phyloP scores from a whole-genome alignment of 139 green algal species.

The Coelastrella sp. region DNA sequence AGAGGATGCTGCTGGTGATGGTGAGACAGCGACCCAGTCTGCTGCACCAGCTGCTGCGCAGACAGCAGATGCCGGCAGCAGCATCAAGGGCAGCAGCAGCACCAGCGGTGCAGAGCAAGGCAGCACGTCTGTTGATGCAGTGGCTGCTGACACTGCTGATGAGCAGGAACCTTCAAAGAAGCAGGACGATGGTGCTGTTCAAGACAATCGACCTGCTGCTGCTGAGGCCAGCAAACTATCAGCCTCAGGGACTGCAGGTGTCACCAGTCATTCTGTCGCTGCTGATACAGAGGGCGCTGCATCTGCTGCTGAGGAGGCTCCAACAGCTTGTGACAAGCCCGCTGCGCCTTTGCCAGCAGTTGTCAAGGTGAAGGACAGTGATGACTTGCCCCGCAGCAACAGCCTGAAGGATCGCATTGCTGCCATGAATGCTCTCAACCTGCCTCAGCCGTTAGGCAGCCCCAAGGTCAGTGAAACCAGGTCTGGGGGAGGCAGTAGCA shows the following conservation, averaged over 20 bases:
- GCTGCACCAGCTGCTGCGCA: neutral
- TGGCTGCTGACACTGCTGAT: conserved; percentile 7
- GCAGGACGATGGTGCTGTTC: too few relatives aligned
- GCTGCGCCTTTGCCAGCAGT: neutral
- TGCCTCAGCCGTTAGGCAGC: neutral
- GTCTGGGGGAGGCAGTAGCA: too few relatives aligned
- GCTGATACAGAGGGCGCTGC: neutral
- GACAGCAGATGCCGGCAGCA: neutral
- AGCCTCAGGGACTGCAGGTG: too few relatives aligned
- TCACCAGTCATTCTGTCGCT: neutral
- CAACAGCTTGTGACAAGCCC: neutral
- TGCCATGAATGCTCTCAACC: conserved; percentile 35
- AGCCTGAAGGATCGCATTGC: conserved; percentile 41
- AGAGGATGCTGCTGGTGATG: neutral
- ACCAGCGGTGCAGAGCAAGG: neutral
- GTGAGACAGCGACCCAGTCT: neutral
- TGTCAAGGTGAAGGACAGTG: neutral
- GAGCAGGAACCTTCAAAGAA: too few relatives aligned
- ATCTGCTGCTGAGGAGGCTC: too few relatives aligned
- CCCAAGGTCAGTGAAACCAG: too few relatives aligned
- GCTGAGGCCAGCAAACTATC: too few relatives aligned
- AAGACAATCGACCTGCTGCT: too few relatives aligned
- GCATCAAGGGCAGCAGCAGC: neutral
- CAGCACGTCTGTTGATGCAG: neutral
- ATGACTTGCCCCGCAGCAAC: conserved; percentile 20